phyloP scores from a whole-genome alignment of 2,329 filamentous ascomycete species.

The Xylaria hypoxylon region DNA sequence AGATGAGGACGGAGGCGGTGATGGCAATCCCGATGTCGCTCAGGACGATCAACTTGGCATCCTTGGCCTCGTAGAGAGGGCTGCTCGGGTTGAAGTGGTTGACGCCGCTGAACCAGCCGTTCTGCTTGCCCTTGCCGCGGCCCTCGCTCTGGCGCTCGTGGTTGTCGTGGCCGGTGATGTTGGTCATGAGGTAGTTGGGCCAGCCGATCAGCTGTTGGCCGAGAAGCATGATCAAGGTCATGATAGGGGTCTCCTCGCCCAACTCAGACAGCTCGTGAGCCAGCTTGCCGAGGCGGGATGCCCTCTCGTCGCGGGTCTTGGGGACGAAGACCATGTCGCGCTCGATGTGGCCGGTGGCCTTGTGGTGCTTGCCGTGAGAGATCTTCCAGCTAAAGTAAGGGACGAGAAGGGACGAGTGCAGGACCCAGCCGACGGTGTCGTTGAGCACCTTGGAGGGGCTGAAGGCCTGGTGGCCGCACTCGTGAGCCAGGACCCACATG shows the following conservation, averaged over 20 bases:
- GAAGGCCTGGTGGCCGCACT: slow-evolving; percentile 97
- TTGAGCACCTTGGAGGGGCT: slow-evolving; percentile 92
- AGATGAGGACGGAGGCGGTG: slow-evolving; percentile 70
- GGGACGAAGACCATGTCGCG: slow-evolving; percentile 99
- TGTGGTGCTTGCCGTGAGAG: slow-evolving; percentile 99
- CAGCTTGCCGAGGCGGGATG: slow-evolving; percentile 77
- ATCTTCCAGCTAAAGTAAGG: slow-evolving; percentile 99
- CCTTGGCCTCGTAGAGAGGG: slow-evolving; percentile 91
- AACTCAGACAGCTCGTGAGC: slow-evolving; percentile 88
- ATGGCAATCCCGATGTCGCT: slow-evolving; percentile 85
- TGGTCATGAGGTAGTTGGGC: slow-evolving; percentile 90
- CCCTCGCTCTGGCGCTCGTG: slow-evolving; percentile 93
- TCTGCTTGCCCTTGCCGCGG: slow-evolving; percentile 90
- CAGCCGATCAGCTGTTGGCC: slow-evolving; percentile 91
- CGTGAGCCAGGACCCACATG: slow-evolving; percentile 95
- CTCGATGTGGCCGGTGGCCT: slow-evolving; percentile 96
- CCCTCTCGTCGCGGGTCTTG: slow-evolving; percentile 85
- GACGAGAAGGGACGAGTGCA: slow-evolving; percentile 88
- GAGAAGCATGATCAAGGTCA: slow-evolving; percentile 79
- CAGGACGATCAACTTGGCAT: slow-evolving; percentile 86
- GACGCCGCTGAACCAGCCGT: slow-evolving; percentile 82
- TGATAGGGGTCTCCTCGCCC: slow-evolving; percentile 92
- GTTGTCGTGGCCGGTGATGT: slow-evolving; percentile 96
- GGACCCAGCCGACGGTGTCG: slow-evolving; percentile 90
- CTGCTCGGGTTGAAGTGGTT: slow-evolving; percentile 94